Base-by-base conservation (phyloP, 2,329 filamentous ascomycete genomes). In the Fusarium nodosum region DNA sequence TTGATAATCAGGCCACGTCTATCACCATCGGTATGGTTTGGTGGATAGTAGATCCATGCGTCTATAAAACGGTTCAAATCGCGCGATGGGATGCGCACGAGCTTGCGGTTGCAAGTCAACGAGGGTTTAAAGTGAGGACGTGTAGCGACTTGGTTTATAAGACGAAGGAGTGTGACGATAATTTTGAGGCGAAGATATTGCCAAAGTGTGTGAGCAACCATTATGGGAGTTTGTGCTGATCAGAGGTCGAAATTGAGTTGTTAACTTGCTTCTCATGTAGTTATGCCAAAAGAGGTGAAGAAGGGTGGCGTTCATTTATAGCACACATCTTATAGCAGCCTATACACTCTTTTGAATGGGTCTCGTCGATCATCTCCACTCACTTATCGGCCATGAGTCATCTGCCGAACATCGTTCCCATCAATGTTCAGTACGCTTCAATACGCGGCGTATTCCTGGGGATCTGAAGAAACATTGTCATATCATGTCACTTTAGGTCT, bases 1-100 rank as follows among this genome's bases (percentile, higher is more conserved):
- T 82, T 82, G 26, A 69, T 46, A 12, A 82, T 61, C 0, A 81
- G 71, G 9, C 77, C 73, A 3, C 18, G 18, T 3, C 42, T 36
- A 1, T 13, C 12, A 1, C 1, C 18, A 1, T 52, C 28, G 18
- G 63, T 39, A 8, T 64, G 55, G 11, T 53, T 42, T 2, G 45
- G 50, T 0, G 69, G 72, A 7, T 69, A 60, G 53, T 79, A 79
- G 6, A 79, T n/a, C 68, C 76, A 77, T 0, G 69, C 73, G 1
- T 69, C 58, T 22, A 79, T 77, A 33, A 68, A 73, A 12, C 75
- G 74, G 2, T 66, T 69, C 0, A 55, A 46, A 13, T 77, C 67
- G 3, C 76, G 76, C 0, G 75, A 77, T 16, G 77, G 76, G 20
- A 79, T 74, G 20, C 54, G 68, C 2, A 69, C 54, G 1, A 7